Evolutionary conservation across 768 basidiomycete species (phyloP), one percentile per base, ranked within the genome.

Genomic region (Lentinula raphanica): DNA sequence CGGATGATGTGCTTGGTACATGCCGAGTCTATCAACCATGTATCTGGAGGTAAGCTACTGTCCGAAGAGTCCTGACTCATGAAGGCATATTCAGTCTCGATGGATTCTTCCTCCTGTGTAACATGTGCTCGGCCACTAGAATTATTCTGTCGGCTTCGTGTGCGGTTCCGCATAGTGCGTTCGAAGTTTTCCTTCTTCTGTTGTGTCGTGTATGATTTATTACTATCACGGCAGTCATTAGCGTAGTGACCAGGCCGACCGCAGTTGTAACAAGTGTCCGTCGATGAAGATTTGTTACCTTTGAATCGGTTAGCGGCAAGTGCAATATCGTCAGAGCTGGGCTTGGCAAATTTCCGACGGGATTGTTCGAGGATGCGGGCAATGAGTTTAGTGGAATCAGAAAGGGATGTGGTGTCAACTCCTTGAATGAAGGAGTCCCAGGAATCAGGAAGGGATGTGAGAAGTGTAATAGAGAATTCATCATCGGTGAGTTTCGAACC

Each of bases 391-490:
- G 51, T 27, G 27, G 63, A 28, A 31, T 50, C 50, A n/a, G 48
- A 25, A 28, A 7, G 27, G 31, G 9, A 12, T 49, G 9, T 11
- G 5, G 11, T 17, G 25, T 12, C 31, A 12, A 68, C 53, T 7
- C 63, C 40, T 1, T 59, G 58, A 19, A 67, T 69, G 49, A 73
- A 74, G 0, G 59, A 8, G 51, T 72, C 64, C 74, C 74, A 75
- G 13, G 71, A 65, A 9, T 71, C 65, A 17, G 70, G 72, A 0
- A 75, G 60, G 6, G 66, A 71, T 3, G 67, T 69, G 23, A 73
- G 66, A 7, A 75, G 55, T 0, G 66, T 67, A 54, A 66, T 66
- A 25, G 63, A 55, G 51, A 73, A 75, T 11, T 75, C 69, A 13
- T 62, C 45, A 23, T 72, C 71, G 0, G 29, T 42, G 19, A 76